These are phyloP conservation scores for Penicillium fuscoglaucum DNA, from an alignment of 2,329 filamentous ascomycete genomes.

Conservation along the genomic window DNA sequence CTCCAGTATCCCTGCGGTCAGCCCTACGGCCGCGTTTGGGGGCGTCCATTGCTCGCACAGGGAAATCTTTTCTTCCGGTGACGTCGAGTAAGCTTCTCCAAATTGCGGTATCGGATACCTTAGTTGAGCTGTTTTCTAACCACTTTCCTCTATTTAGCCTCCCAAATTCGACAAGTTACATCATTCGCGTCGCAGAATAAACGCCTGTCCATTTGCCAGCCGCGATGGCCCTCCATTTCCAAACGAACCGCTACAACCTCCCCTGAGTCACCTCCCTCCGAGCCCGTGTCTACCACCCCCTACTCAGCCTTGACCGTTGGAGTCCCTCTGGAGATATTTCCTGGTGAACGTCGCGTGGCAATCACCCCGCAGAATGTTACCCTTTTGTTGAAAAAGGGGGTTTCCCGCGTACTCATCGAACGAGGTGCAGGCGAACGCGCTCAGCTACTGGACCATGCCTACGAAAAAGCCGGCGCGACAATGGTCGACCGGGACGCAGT, in stretches of 20 bases:
- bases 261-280: constrained; percentile 19
- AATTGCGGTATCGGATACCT: neutral
- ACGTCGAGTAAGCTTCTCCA: constrained; percentile 27
- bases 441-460: constrained; percentile 75
- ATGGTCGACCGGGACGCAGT: constrained; percentile 68
- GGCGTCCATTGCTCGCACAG: constrained; percentile 22
- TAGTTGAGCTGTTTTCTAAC: neutral
- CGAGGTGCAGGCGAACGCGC: constrained; percentile 75
- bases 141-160: constrained; percentile 14
- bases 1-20: constrained; percentile 27
- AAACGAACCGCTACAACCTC: constrained; percentile 27
- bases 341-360: constrained; percentile 78
- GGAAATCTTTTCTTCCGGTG: constrained; percentile 20
- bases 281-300: constrained; percentile 46
- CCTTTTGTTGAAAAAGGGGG: constrained; percentile 82
- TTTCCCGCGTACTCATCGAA: constrained; percentile 73
- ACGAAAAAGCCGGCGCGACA: constrained; percentile 74
- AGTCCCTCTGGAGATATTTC: constrained; percentile 75
- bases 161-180: constrained; percentile 17
- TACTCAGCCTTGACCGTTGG: constrained; percentile 75
- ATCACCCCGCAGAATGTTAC: constrained; percentile 82
- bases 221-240: constrained; percentile 17
- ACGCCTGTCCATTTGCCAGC: constrained; percentile 1
- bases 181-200: constrained; percentile 13
- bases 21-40: constrained; percentile 31